Conservation (phyloP, 352 stramenopile genomes). For the Globisporangium spiculum region DNA sequence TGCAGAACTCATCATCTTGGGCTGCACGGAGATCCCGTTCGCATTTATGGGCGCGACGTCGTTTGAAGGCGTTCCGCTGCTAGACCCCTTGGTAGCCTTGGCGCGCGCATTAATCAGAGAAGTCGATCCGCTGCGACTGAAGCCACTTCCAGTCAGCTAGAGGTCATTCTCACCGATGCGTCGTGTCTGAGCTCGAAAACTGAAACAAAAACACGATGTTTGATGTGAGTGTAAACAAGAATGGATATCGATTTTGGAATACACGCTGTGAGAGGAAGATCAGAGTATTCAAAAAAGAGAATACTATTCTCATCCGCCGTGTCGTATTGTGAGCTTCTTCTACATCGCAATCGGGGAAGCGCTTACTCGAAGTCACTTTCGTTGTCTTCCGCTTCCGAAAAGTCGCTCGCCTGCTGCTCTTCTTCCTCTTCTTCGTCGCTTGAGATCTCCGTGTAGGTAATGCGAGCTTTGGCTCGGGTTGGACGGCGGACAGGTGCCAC, state of each 20-base stretch:
- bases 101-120: conserved; percentile 49
- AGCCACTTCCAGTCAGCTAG: conserved; percentile 23
- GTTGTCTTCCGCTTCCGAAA: conserved; percentile 45
- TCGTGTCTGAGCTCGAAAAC: not conserved
- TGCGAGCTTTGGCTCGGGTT: conserved; percentile 35
- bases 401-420: conserved; percentile 46
- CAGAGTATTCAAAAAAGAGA: no score
- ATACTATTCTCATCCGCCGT: not conserved
- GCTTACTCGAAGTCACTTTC: conserved; percentile 56
- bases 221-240: not conserved
- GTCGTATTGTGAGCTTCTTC: not conserved
- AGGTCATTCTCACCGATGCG: not conserved
- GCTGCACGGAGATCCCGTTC: conserved; percentile 56
- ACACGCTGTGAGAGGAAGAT: not conserved
- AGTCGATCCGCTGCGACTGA: conserved; percentile 36
- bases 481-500: conserved; percentile 28
- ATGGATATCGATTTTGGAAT: not conserved
- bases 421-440: conserved; percentile 44
- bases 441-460: conserved; percentile 52
- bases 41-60: conserved; percentile 26
- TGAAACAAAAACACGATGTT: not conserved
- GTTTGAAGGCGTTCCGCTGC: conserved; percentile 35
- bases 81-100: conserved; percentile 46
- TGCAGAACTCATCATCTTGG: conserved; percentile 40
- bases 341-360: not conserved